phyloP scores from a whole-genome alignment of 1,284 basidiomycete species.

The Tilletia walkeri region DNA sequence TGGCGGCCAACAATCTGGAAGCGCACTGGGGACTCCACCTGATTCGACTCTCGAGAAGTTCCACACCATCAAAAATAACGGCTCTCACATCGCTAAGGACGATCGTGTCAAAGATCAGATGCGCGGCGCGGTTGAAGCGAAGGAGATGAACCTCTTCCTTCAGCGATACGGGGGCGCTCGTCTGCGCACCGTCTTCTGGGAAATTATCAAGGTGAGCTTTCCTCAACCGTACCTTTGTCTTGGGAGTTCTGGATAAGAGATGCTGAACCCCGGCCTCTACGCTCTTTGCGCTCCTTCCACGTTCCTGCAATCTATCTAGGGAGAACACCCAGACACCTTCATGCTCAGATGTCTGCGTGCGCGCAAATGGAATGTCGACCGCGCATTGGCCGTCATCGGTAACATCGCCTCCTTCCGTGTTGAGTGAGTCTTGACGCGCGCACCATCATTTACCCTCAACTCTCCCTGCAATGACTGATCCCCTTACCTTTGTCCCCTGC shows the following conservation, averaged over 20 bases:
- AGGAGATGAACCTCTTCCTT: slow-evolving; percentile 47
- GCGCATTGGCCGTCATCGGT: slow-evolving; percentile 45
- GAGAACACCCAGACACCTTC: slow-evolving; percentile 49
- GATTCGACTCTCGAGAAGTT: not conserved
- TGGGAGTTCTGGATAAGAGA: not conserved
- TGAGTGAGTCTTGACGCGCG: slow-evolving; percentile 26
- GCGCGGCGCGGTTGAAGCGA: slow-evolving; percentile 44
- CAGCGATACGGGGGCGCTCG: slow-evolving; percentile 40
- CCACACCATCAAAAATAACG: not conserved
- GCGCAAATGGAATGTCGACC: slow-evolving; percentile 31
- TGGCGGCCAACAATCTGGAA: slow-evolving; percentile 10
- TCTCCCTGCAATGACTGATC: not conserved
- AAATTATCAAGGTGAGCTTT: slow-evolving; percentile 33
- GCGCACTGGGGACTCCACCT: slow-evolving; percentile 16
- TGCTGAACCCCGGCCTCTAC: not conserved
- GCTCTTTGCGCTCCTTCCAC: not conserved
- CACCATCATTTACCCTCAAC: not conserved
- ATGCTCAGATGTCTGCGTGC: slow-evolving; percentile 29
- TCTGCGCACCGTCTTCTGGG: slow-evolving; percentile 46
- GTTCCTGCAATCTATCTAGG: slow-evolving; percentile 19
- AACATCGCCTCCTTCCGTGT: slow-evolving; percentile 30
- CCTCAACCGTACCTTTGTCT: not conserved
- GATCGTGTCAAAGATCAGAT: slow-evolving; percentile 48
- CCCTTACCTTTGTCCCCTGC: not conserved
- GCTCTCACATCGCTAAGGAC: slow-evolving; percentile 33